Conservation (phyloP, 2,329 filamentous ascomycete genomes). For the Sclerotinia borealis region DNA sequence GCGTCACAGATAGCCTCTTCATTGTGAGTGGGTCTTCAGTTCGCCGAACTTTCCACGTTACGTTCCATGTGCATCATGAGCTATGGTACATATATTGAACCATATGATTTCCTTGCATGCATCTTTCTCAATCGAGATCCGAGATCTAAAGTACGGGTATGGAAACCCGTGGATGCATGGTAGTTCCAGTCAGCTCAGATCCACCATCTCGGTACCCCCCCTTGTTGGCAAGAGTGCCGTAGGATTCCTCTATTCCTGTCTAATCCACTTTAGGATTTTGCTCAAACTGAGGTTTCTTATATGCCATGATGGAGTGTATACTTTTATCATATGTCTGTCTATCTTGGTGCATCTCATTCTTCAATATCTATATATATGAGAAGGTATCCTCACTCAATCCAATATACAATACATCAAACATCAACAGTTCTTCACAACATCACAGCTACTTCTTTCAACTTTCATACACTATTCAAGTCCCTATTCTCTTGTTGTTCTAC, state of each 20-base stretch:
- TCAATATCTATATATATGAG: slow-evolving; percentile 1
- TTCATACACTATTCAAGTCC: background rate
- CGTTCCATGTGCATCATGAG: background rate
- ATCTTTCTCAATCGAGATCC: background rate
- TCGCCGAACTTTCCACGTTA: background rate
- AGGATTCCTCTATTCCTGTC: slow-evolving; percentile 7
- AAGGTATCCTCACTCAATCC: background rate
- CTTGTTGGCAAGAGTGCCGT: background rate
- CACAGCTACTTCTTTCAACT: background rate
- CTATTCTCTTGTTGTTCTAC: background rate
- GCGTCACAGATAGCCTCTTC: background rate
- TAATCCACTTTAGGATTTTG: slow-evolving; percentile 1
- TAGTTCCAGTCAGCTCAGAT: slow-evolving; percentile 8
- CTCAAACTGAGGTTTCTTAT: background rate
- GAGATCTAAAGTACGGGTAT: background rate
- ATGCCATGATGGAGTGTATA: background rate
- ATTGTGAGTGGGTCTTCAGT: background rate
- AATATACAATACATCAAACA: background rate
- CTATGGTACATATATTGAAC: background rate
- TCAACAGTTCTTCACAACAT: background rate
- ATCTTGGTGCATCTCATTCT: slow-evolving; percentile 1
- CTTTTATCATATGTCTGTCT: background rate
- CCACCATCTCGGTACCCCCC: background rate
- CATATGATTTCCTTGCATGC: background rate
- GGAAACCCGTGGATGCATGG: background rate